Evolutionary conservation across 2,329 filamentous ascomycete species (phyloP).

Genomic region (Neurospora crassa): DNA sequence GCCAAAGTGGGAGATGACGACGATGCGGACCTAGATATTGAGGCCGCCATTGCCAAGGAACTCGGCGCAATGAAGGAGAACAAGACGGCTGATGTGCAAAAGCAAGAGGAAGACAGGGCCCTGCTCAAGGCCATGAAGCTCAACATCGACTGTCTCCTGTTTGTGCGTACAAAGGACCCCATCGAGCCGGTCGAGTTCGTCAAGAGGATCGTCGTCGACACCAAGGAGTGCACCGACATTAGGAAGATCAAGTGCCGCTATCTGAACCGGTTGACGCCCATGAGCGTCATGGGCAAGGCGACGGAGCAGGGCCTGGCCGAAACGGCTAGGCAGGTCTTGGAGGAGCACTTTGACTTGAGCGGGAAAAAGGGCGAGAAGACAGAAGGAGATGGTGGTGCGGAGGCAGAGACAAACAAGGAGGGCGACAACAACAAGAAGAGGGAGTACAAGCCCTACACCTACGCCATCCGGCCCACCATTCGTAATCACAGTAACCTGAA

Average conservation of each 20-base stretch:
- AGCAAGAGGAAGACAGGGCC: constrained; percentile 29
- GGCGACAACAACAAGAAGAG: constrained; percentile 1
- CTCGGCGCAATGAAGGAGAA: constrained; percentile 49
- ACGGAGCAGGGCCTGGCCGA: constrained; percentile 58
- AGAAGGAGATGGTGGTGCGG: constrained; percentile 9
- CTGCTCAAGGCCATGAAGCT: constrained; percentile 44
- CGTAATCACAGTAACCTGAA: constrained; percentile 63
- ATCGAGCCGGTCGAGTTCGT: constrained; percentile 47
- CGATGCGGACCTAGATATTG: constrained; percentile 54
- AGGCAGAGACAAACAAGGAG: constrained; percentile 6
- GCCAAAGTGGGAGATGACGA: constrained; percentile 23
- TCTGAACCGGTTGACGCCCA: constrained; percentile 48
- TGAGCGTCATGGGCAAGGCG: constrained; percentile 50
- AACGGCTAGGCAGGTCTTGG: constrained; percentile 53
- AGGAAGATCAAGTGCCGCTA: constrained; percentile 42
- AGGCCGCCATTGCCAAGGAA: constrained; percentile 62
- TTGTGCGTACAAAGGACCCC: constrained; percentile 46
- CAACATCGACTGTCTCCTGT: constrained; percentile 53
- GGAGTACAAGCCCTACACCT: constrained; percentile 28
- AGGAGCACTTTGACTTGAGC: constrained; percentile 48
- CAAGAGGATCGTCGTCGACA: constrained; percentile 45
- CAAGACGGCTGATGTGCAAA: constrained; percentile 22
- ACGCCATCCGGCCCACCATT: constrained; percentile 73
- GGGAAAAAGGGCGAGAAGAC: constrained; percentile 10
- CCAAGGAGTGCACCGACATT: constrained; percentile 31